A percentile compares a stretch with the other conserved stretches of the same genome.
Conservation (phyloP, 306 rosid species). For the Cucurbita moschata region DNA sequence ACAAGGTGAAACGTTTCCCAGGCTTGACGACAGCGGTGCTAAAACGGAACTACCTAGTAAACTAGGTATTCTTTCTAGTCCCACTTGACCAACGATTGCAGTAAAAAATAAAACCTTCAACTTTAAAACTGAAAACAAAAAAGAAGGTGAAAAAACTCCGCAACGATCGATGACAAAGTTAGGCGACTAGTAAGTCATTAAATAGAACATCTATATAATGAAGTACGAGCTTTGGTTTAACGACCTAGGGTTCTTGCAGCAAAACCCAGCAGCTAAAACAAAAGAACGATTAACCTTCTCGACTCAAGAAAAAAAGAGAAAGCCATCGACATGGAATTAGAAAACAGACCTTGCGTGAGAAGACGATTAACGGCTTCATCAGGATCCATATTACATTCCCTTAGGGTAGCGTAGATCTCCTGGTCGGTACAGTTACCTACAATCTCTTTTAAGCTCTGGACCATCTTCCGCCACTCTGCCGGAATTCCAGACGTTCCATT, state of each 20-base stretch:
- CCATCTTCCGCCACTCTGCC: conserved; percentile 72
- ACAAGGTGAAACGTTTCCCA: background rate
- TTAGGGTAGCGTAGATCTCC: conserved; percentile 92
- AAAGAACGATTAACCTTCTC: background rate
- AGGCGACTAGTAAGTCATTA: background rate
- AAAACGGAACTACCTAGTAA: background rate
- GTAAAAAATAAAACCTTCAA: background rate
- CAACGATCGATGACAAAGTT: background rate
- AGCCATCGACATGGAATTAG: background rate
- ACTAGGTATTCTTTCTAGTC: background rate
- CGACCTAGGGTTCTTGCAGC: background rate
- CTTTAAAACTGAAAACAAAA: background rate
- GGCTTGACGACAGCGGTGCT: background rate
- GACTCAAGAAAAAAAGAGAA: background rate
- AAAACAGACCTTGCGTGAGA: conserved; percentile 65
- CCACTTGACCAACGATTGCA: background rate
- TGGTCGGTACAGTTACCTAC: conserved; percentile 64
- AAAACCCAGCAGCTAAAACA: background rate
- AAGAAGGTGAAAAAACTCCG: background rate
- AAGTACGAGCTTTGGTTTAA: background rate
- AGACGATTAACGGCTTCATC: conserved; percentile 96
- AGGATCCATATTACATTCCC: conserved; percentile 99
- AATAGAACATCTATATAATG: background rate
- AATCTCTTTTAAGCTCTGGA: conserved; percentile 85
- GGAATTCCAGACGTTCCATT: conserved; percentile 67